Conservation (phyloP, 2,329 filamentous ascomycete genomes). For the Cercospora beticola region DNA sequence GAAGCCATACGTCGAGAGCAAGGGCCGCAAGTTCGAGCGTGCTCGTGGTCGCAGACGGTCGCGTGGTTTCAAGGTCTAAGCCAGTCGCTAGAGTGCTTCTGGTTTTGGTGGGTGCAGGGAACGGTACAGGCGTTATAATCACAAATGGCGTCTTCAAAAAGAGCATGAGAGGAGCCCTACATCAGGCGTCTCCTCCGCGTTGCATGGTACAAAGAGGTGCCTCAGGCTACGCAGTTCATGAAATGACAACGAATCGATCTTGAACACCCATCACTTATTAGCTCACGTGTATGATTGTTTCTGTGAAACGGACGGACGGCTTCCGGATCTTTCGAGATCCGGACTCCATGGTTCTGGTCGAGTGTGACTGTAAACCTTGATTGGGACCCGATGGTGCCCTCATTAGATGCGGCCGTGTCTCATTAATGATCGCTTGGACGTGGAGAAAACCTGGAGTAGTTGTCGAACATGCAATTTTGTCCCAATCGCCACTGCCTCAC, state of each 20-base stretch:
- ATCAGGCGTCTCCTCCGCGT: constrained; percentile 10
- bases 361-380: background rate
- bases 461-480: background rate
- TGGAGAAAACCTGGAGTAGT: background rate
- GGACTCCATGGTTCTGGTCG: background rate
- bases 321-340: constrained; percentile 8
- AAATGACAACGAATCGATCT: constrained; percentile 20
- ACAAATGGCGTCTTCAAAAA: constrained; percentile 16
- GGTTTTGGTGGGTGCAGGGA: constrained; percentile 17
- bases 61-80: constrained; percentile 99
- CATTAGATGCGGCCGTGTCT: background rate
- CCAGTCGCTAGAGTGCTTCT: constrained; percentile 14
- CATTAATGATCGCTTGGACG: background rate
- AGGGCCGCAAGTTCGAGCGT: constrained; percentile 99
- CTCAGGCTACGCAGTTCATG: constrained; percentile 24
- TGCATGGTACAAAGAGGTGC: constrained; percentile 11
- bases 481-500: background rate
- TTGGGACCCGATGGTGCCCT: background rate
- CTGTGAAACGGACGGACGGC: background rate
- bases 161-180: constrained; percentile 17
- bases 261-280: constrained; percentile 10
- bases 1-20: constrained; percentile 97
- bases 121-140: constrained; percentile 20
- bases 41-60: constrained; percentile 98
- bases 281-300: background rate